phyloP scores from a whole-genome alignment of 2,329 filamentous ascomycete genomes.

The Aulographum hederae region DNA sequence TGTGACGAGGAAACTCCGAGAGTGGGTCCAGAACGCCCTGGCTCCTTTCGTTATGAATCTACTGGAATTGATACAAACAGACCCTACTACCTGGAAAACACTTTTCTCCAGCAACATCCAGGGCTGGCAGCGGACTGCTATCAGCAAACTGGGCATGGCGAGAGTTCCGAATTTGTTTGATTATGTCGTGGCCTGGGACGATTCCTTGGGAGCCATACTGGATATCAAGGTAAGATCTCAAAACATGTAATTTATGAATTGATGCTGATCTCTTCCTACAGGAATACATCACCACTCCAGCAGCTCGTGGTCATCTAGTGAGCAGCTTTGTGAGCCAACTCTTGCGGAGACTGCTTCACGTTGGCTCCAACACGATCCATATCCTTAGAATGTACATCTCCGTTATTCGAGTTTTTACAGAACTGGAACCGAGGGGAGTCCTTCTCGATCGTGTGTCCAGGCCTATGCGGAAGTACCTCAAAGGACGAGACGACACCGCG shows the following conservation, averaged over 20 bases:
- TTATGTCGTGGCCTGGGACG: constrained; percentile 59
- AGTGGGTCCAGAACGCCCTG: constrained; percentile 53
- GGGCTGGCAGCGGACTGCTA: constrained; percentile 41
- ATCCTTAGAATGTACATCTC: constrained; percentile 63
- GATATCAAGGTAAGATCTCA: constrained; percentile 38
- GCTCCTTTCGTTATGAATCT: too few relatives aligned
- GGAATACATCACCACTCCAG: constrained; percentile 48
- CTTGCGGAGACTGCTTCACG: constrained; percentile 50
- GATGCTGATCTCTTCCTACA: constrained; percentile 15
- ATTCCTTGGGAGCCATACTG: constrained; percentile 51
- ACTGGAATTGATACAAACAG: too few relatives aligned
- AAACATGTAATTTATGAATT: not conserved
- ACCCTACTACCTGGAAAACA: too few relatives aligned
- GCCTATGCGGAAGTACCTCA: constrained; percentile 57
- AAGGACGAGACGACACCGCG: constrained; percentile 60
- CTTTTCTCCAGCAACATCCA: too few relatives aligned
- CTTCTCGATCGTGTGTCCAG: constrained; percentile 56
- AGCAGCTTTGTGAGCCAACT: constrained; percentile 49
- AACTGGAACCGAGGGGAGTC: constrained; percentile 60
- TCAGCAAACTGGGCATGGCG: constrained; percentile 48
- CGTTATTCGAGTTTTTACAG: constrained; percentile 61
- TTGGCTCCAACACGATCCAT: constrained; percentile 56
- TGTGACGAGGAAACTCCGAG: constrained; percentile 39
- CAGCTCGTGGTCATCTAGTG: constrained; percentile 51
- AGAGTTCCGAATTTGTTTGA: constrained; percentile 60